Conservation (phyloP, 1,139 yeast genomes). For the Starmera stellimalicola region DNA sequence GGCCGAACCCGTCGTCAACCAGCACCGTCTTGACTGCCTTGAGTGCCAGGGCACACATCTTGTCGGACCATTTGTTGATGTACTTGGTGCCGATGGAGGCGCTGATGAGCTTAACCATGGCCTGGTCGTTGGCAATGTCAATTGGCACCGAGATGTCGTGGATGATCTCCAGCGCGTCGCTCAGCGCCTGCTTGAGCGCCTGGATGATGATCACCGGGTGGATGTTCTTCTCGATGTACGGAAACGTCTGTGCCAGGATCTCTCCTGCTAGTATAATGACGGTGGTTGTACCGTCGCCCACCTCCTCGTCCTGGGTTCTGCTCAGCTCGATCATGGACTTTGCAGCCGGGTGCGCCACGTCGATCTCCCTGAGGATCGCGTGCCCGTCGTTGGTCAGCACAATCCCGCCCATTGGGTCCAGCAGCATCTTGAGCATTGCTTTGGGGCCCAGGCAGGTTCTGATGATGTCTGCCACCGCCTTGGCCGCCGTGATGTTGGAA, state of each 20-base stretch:
- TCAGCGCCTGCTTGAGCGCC: conserved; percentile 84
- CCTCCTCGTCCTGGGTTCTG: conserved; percentile 98
- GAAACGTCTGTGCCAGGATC: conserved; percentile 89
- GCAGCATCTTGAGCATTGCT: conserved; percentile 96
- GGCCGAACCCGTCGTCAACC: conserved; percentile 51
- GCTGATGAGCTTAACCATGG: conserved; percentile 77
- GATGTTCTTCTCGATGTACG: conserved; percentile 83
- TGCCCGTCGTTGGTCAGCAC: conserved; percentile 98
- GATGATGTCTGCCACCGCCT: conserved; percentile 95
- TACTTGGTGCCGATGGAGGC: conserved; percentile 97
- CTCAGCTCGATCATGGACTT: conserved; percentile 96
- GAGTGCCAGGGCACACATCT: conserved; percentile 85
- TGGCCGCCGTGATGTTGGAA: conserved; percentile 96
- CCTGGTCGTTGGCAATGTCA: conserved; percentile 73
- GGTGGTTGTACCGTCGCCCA: conserved; percentile 97
- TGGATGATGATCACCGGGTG: conserved; percentile 96
- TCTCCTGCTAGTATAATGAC: conserved; percentile 96
- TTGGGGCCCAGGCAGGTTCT: conserved; percentile 99
- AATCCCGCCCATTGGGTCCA: conserved; percentile 98
- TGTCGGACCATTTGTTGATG: conserved; percentile 81
- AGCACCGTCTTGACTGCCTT: conserved; percentile 82
- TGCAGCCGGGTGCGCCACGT: conserved; percentile 96
- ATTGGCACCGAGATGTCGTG: conserved; percentile 80
- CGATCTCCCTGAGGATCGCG: conserved; percentile 82
- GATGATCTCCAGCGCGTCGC: conserved; percentile 84